Conservation (phyloP, 2,329 filamentous ascomycete species). For the Fusarium sp. region DNA sequence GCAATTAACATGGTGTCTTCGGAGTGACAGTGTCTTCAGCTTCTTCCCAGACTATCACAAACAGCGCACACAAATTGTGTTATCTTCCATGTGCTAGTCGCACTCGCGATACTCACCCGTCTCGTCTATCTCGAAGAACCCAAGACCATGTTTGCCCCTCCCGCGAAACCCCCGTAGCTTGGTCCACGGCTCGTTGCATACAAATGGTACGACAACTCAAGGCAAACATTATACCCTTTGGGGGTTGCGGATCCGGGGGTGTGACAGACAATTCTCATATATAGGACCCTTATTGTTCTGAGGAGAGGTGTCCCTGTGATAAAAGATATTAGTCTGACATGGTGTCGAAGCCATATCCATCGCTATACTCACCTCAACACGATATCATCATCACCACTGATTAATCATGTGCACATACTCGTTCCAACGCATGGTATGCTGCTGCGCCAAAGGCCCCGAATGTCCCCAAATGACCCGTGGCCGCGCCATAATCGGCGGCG, state of each 20-base stretch:
- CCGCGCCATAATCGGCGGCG: conserved; percentile 37
- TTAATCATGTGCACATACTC: conserved; percentile 48
- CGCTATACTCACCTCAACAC: too few relatives aligned
- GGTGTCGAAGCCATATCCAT: too few relatives aligned
- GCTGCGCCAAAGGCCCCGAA: conserved; percentile 44
- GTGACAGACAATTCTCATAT: conserved; percentile 26
- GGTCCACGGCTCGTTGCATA: conserved; percentile 29
- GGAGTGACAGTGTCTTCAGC: neutral
- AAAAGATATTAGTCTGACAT: neutral
- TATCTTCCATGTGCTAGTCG: conserved; percentile 19
- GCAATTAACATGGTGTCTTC: too few relatives aligned
- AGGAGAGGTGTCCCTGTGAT: too few relatives aligned
- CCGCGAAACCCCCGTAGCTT: conserved; percentile 35
- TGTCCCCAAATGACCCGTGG: conserved; percentile 43
- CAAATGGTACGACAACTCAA: conserved; percentile 31
- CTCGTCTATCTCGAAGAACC: conserved; percentile 38
- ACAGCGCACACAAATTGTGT: neutral
- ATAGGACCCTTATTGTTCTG: neutral
- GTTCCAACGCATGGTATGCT: conserved; percentile 45
- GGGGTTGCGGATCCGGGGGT: conserved; percentile 35
- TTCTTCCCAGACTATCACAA: neutral
- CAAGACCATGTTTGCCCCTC: conserved; percentile 35
- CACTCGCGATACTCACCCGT: conserved; percentile 38
- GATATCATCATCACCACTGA: too few relatives aligned
- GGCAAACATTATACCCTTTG: conserved; percentile 34